A percentile compares a stretch with the other conserved stretches of the same genome.
Conservation (phyloP, 495 filamentous ascomycete genomes). For the Neurospora sp. region DNA sequence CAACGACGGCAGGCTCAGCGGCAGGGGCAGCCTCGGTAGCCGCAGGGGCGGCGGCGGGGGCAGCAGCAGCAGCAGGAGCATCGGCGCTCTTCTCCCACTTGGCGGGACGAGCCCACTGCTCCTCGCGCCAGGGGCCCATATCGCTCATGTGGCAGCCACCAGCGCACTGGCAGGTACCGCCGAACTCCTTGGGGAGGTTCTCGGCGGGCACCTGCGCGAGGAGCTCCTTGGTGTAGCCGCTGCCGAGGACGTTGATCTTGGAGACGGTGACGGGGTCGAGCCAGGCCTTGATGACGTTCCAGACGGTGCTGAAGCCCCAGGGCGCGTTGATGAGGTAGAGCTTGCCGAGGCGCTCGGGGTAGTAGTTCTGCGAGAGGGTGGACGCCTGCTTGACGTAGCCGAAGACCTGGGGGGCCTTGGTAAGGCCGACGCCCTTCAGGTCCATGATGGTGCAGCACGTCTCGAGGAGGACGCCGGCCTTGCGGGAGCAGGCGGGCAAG, state of each 20-base stretch:
- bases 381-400: slow-evolving; percentile 58
- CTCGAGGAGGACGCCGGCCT: slow-evolving; percentile 79
- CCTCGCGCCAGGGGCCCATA: slow-evolving; percentile 83
- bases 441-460: slow-evolving; percentile 98
- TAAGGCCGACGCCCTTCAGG: slow-evolving; percentile 82
- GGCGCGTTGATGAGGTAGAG: slow-evolving; percentile 96
- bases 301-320: slow-evolving; percentile 81
- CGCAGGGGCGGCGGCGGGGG: slow-evolving; percentile 8
- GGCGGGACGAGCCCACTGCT: slow-evolving; percentile 57
- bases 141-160: slow-evolving; percentile 86
- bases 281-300: slow-evolving; percentile 78
- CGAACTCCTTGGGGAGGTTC: slow-evolving; percentile 82
- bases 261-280: slow-evolving; percentile 91
- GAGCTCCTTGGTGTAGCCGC: slow-evolving; percentile 71
- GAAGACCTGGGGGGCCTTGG: slow-evolving; percentile 67
- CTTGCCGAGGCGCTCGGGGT: slow-evolving; percentile 81
- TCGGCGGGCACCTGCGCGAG: slow-evolving; percentile 76
- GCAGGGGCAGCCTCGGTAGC: slow-evolving; percentile 7
- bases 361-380: slow-evolving; percentile 84
- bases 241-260: slow-evolving; percentile 89
- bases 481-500: slow-evolving; percentile 90
- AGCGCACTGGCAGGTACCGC: slow-evolving; percentile 69
- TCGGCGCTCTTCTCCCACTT: slow-evolving; percentile 50
- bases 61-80: slow-evolving; percentile 4
- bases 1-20: slow-evolving; percentile 1